These are phyloP conservation scores for Pogostemon cablin DNA, from an alignment of 257 asterid species.

Conservation along the genomic window DNA sequence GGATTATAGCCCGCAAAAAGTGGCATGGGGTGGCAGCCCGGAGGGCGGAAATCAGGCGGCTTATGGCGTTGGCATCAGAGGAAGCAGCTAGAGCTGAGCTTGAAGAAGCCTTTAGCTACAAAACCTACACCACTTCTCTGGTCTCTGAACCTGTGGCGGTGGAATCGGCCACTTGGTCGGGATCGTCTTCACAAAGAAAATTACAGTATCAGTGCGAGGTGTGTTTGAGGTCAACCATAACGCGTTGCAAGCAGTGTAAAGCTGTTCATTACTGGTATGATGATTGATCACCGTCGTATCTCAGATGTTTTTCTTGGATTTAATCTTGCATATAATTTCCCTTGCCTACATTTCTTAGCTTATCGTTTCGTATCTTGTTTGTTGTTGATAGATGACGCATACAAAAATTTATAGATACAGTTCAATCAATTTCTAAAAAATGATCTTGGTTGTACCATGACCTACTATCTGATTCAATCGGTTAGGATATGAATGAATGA, in stretches of 20 bases:
- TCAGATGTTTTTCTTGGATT: constrained; percentile 8
- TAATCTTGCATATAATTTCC: background rate
- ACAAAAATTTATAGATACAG: background rate
- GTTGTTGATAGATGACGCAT: background rate
- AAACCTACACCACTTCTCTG: constrained; percentile 31
- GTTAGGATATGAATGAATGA: background rate
- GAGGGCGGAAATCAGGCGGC: constrained; percentile 70
- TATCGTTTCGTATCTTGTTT: background rate
- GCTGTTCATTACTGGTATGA: constrained; percentile 80
- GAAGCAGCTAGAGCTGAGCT: constrained; percentile 75
- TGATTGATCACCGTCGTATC: constrained; percentile 7
- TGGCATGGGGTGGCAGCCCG: constrained; percentile 64
- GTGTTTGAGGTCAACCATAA: constrained; percentile 64
- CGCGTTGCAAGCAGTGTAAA: constrained; percentile 78
- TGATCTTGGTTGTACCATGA: background rate
- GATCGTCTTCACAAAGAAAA: constrained; percentile 35
- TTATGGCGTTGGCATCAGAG: constrained; percentile 61
- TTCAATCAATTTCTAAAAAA: background rate
- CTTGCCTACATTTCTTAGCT: constrained; percentile 5
- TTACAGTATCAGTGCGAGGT: constrained; percentile 66
- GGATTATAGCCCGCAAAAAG: constrained; percentile 57
- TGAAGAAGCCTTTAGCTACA: constrained; percentile 42
- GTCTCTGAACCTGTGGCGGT: constrained; percentile 31
- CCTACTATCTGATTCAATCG: background rate
- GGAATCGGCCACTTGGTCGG: constrained; percentile 10